phyloP scores from a whole-genome alignment of 176 grass and related monocot species.

The Chloris gayana region DNA sequence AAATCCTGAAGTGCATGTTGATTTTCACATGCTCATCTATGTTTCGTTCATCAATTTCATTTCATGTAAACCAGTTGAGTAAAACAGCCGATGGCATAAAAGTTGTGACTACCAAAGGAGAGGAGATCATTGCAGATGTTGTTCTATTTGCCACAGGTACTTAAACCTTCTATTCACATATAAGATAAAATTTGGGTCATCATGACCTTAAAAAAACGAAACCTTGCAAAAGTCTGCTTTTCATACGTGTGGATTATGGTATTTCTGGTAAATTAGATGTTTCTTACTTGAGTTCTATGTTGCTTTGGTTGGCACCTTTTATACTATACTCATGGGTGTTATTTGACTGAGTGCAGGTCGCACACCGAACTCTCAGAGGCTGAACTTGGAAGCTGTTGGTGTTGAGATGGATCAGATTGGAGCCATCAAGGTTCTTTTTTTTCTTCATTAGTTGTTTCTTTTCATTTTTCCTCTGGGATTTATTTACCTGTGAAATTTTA shows the following conservation, averaged over 20 bases:
- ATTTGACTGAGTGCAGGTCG: constrained; percentile 60
- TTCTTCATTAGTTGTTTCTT: constrained; percentile 11
- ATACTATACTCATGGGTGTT: constrained; percentile 33
- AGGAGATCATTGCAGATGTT: constrained; percentile 83
- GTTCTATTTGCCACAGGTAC: constrained; percentile 99
- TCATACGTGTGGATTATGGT: not conserved
- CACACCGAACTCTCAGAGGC: constrained; percentile 70
- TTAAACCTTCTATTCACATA: not conserved
- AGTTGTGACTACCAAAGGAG: constrained; percentile 83
- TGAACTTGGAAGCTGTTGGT: constrained; percentile 84
- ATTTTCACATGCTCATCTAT: not conserved
- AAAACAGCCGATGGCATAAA: constrained; percentile 81
- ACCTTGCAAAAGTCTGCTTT: not conserved
- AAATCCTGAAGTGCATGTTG: not conserved
- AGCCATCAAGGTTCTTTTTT: constrained; percentile 76
- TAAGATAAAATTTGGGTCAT: not conserved
- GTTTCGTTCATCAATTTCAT: constrained; percentile 13
- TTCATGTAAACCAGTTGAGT: constrained; percentile 68
- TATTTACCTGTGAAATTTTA: not conserved
- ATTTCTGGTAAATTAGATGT: not conserved
- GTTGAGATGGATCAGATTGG: constrained; percentile 76
- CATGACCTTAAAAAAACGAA: not conserved
- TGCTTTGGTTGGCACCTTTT: not conserved
- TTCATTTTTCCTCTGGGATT: not conserved
- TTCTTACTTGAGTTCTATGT: not conserved